phyloP scores from a whole-genome alignment of 345 rosid genomes.

The Pelargonium nanum region DNA sequence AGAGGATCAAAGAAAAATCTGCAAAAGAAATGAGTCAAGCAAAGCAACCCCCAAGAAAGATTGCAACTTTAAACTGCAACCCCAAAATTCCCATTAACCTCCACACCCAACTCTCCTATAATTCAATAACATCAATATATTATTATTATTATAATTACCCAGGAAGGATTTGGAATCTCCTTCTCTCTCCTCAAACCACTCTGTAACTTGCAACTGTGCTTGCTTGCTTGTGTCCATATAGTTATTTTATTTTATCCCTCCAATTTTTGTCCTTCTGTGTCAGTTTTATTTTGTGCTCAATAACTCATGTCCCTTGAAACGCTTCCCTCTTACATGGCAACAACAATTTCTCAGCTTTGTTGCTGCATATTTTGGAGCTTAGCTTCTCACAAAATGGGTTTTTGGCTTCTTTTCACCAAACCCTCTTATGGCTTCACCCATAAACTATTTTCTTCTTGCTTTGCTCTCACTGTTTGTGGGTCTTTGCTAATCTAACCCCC shows the following conservation, averaged over 20 bases:
- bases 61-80: not conserved
- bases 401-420: slow-evolving; percentile 14
- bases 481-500: slow-evolving; percentile 19
- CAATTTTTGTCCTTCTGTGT: slow-evolving; percentile 3
- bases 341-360: slow-evolving; percentile 5
- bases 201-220: not conserved
- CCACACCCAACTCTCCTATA: not conserved
- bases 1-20: slow-evolving; percentile 5
- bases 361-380: slow-evolving; percentile 11
- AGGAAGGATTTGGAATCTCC: no score
- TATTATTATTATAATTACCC: no score
- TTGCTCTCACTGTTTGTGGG: slow-evolving; percentile 28
- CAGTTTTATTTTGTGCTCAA: slow-evolving; percentile 9
- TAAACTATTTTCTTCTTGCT: slow-evolving; percentile 19
- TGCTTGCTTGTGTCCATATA: not conserved
- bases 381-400: not conserved
- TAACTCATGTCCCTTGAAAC: slow-evolving; percentile 9
- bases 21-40: slow-evolving; percentile 4
- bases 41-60: slow-evolving; percentile 2
- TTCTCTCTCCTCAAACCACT: slow-evolving; percentile 5
- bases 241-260: not conserved
- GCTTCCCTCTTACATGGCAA: slow-evolving; percentile 3
- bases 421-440: slow-evolving; percentile 14
- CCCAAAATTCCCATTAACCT: not conserved
- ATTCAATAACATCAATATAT: no score